phyloP scores from a whole-genome alignment of 495 filamentous ascomycete genomes.

The Podospora pseudopauciseta region DNA sequence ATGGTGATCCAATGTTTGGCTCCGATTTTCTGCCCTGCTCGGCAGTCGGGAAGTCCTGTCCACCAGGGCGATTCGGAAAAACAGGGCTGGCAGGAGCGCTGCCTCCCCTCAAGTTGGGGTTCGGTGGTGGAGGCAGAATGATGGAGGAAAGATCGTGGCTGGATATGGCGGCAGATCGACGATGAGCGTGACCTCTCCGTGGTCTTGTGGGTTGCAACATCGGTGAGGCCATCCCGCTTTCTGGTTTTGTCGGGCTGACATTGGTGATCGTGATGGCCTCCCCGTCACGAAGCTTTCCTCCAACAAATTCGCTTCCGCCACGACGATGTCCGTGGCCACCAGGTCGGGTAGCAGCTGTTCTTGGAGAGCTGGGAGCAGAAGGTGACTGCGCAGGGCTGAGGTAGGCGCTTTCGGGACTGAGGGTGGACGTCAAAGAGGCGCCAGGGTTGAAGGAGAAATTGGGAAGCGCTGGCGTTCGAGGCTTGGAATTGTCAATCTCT shows the following conservation, averaged over 20 bases:
- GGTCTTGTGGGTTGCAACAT: slow-evolving; percentile 48
- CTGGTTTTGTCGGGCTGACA: slow-evolving; percentile 61
- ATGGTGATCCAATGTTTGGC: slow-evolving; percentile 10
- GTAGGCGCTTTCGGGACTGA: slow-evolving; percentile 31
- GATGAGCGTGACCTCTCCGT: slow-evolving; percentile 73
- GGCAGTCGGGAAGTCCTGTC: slow-evolving; percentile 38
- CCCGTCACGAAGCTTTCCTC: slow-evolving; percentile 60
- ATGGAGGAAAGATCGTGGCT: slow-evolving; percentile 68
- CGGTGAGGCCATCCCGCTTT: slow-evolving; percentile 51
- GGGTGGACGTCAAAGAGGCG: slow-evolving; percentile 27
- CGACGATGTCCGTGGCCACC: slow-evolving; percentile 60
- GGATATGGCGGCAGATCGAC: slow-evolving; percentile 84
- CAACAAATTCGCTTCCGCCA: slow-evolving; percentile 75
- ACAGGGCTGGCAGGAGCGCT: slow-evolving; percentile 71
- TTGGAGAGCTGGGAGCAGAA: slow-evolving; percentile 40
- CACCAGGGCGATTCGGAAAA: slow-evolving; percentile 36
- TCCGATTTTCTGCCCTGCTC: slow-evolving; percentile 5
- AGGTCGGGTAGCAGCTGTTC: slow-evolving; percentile 40
- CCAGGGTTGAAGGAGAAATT: slow-evolving; percentile 65
- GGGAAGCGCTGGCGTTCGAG: slow-evolving; percentile 51
- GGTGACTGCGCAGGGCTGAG: slow-evolving; percentile 43
- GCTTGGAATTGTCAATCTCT: slow-evolving; percentile 21
- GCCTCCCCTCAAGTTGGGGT: slow-evolving; percentile 47
- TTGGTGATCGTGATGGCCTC: slow-evolving; percentile 55
- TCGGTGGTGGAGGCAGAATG: slow-evolving; percentile 59